Percentiles rank a stretch among this genome's conserved stretches.
Evolutionary conservation across 129 eudicot species (phyloP).

Genomic region (Rutidosis leptorrhynchoides): DNA sequence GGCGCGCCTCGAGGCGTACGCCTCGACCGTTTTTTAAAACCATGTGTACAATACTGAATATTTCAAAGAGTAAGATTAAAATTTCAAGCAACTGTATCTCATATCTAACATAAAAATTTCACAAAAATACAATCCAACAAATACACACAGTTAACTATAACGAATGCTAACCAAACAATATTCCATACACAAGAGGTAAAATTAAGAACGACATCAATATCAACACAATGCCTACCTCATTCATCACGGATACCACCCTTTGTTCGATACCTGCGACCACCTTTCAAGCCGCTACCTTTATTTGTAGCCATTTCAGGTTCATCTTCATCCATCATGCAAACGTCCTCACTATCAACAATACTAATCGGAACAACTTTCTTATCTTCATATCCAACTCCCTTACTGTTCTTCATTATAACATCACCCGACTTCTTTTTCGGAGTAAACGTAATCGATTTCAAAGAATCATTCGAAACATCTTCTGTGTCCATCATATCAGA

Average conservation of each 20-base stretch:
- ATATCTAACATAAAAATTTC: neutral
- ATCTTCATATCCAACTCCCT: slow-evolving; percentile 29
- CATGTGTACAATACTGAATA: too few species aligned
- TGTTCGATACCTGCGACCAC: slow-evolving; percentile 59
- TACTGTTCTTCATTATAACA: slow-evolving; percentile 19
- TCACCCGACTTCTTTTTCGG: slow-evolving; percentile 46
- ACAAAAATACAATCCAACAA: neutral
- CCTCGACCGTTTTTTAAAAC: too few species aligned
- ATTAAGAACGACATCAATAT: neutral
- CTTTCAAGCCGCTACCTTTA: slow-evolving; percentile 35
- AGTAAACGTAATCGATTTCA: slow-evolving; percentile 51
- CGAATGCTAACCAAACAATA: slow-evolving; percentile 4
- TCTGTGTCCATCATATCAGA: slow-evolving; percentile 27
- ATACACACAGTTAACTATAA: slow-evolving; percentile 12
- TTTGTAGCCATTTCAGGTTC: slow-evolving; percentile 27
- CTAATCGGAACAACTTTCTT: slow-evolving; percentile 39
- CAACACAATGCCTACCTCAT: slow-evolving; percentile 14
- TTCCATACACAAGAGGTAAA: neutral
- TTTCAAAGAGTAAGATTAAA: neutral
- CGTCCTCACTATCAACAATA: slow-evolving; percentile 45
- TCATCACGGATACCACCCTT: slow-evolving; percentile 26
- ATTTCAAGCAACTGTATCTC: neutral
- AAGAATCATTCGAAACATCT: slow-evolving; percentile 30
- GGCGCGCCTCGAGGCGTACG: too few species aligned
- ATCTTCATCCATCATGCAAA: slow-evolving; percentile 81